These are phyloP conservation scores for Hemisphaericaspora subhashii DNA, from an alignment of 1,139 yeast species.

Conservation along the genomic window DNA sequence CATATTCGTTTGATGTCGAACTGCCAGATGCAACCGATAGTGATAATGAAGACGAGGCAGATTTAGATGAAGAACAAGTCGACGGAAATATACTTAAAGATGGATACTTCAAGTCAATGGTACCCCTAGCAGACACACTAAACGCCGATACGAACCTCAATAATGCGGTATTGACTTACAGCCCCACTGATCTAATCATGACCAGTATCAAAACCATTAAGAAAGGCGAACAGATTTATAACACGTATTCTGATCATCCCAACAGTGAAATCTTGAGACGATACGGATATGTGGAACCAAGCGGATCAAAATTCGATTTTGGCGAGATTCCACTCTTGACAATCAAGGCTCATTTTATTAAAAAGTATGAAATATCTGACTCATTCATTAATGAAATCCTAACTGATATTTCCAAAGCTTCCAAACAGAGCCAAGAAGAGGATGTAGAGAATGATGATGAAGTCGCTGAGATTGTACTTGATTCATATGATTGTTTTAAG, in stretches of 20 bases:
- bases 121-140: conserved; percentile 86
- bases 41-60: conserved; percentile 20
- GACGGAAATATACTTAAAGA: conserved; percentile 23
- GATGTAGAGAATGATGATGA: conserved; percentile 49
- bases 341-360: conserved; percentile 31
- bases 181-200: conserved; percentile 56
- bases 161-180: conserved; percentile 68
- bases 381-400: conserved; percentile 31
- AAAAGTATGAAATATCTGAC: conserved; percentile 20
- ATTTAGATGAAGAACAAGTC: conserved; percentile 14
- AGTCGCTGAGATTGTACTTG: conserved; percentile 44
- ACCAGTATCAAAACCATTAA: conserved; percentile 61
- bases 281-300: conserved; percentile 84
- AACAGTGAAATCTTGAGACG: conserved; percentile 84
- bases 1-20: conserved; percentile 43
- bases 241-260: conserved; percentile 89
- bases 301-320: conserved; percentile 76
- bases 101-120: conserved; percentile 74
- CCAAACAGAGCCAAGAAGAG: conserved; percentile 13
- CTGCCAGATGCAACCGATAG: conserved; percentile 20
- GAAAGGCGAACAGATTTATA: conserved; percentile 74
- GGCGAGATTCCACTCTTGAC: conserved; percentile 63
- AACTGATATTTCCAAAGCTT: conserved; percentile 24
- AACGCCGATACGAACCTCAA: conserved; percentile 81
- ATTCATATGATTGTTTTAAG: conserved; percentile 60